Evolutionary conservation across 805 yeast genomes (phyloP).

Genomic region (Teunomyces pallodes): DNA sequence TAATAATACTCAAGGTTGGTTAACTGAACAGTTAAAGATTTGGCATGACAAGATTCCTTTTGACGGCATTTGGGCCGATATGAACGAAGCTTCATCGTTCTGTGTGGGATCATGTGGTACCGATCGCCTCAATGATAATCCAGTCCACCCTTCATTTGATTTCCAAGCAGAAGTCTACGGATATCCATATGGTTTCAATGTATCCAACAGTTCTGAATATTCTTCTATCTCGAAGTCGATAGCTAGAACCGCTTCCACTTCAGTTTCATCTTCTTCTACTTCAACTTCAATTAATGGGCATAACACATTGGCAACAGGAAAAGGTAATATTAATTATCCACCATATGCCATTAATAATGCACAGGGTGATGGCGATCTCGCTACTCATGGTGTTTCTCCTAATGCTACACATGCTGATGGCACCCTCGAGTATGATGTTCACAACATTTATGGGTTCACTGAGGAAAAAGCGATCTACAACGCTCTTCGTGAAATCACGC

Average conservation of each 20-base stretch:
- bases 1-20: constrained; percentile 17
- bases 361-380: constrained; percentile 21
- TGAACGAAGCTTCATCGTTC: constrained; percentile 28
- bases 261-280: constrained; percentile 9
- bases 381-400: constrained; percentile 23
- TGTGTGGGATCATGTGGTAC: constrained; percentile 31
- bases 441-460: constrained; percentile 22
- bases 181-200: constrained; percentile 16
- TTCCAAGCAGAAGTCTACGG: constrained; percentile 9
- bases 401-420: constrained; percentile 30
- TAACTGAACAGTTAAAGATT: constrained; percentile 18
- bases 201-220: constrained; percentile 16
- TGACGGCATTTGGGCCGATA: constrained; percentile 24
- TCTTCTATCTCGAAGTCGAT: constrained; percentile 10
- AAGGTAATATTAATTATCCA: constrained; percentile 30
- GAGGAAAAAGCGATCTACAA: constrained; percentile 19
- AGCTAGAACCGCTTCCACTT: constrained; percentile 12
- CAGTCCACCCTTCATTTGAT: constrained; percentile 17
- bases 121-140: constrained; percentile 14
- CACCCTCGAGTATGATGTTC: constrained; percentile 25
- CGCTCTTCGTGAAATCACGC: constrained; percentile 15
- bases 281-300: constrained; percentile 10
- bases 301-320: constrained; percentile 19
- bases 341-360: constrained; percentile 31
- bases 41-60: constrained; percentile 18